Base-by-base conservation (phyloP, 345 rosid species). In the Microthlaspi erraticum region DNA sequence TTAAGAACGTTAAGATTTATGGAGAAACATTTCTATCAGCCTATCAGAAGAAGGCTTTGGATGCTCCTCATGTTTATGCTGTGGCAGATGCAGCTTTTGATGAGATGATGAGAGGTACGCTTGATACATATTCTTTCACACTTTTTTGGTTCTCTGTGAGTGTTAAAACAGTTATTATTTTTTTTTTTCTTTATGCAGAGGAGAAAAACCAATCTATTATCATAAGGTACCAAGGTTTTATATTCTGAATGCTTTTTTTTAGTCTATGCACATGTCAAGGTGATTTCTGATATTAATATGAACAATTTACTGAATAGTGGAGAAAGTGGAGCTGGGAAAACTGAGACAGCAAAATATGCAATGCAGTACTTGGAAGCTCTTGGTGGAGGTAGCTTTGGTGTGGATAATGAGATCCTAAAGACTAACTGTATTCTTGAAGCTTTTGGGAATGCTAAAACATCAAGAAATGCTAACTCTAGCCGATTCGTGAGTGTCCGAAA, bases 301-400 rank as follows among this genome's bases (percentile, higher is more conserved):
- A n/a, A n/a, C n/a, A n/a, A n/a, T n/a, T n/a, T 57, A 43, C 73
- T 65, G 49, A 70, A 14, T 85, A 91, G 98, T 71, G 98, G 98
- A 49, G 97, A 87, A 87, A 91, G 97, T 79, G 98, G 98, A 67
- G 84, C 98, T 60, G 98, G 97, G 58, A 93, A 93, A 81, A 93
- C 96, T 6, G 98, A 93, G 86, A 93, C 98, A 17, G 96, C 94
- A 64, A 93, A 89, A 79, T 76, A 83, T 74, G 88, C 84, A 18
- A 88, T 91, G 93, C 91, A 84, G 75, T 91, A 89, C 78, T 85
- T 93, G 84, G 89, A 93, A 77, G 74, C 89, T 59, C 84, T 85
- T 81, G 89, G 95, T 69, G 91, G 91, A 70, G 86, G 89, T 57
- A 64, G 65, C 76, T 85, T 77, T 55, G 91, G 94, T 61, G 80